Evolutionary conservation across 148 eudicot genomes (phyloP), one percentile per base, ranked within the genome.

Genomic region (Euryodendron excelsum): DNA sequence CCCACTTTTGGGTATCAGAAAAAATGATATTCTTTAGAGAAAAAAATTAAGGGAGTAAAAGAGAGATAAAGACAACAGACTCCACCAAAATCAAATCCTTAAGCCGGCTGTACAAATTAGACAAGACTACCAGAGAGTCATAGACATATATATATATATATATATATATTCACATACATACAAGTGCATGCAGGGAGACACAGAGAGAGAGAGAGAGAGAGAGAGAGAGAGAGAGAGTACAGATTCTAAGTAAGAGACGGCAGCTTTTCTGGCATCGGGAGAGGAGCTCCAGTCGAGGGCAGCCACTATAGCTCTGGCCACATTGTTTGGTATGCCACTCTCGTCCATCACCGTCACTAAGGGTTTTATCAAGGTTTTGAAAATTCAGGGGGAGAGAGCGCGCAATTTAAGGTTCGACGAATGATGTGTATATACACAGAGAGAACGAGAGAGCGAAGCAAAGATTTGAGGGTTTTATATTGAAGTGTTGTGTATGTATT

Each of bases 241-340:
- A 55, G 98, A 87, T 84, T 96, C 93, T 75, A 96, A 80, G 88
- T 74, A 93, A 23, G 89, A 72, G 81, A 90, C 87, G 0, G 99
- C 98, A 23, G 92, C 87, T 0, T 88, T 90, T 25, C 98, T 90
- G 84, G 88, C 81, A 81, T 91, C 94, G 45, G 93, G 75, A 59
- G 98, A 77, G 61, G 97, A 90, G 36, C 79, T 88, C 97, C 98
- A 93, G 77, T 92, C 94, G 28, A 93, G 89, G 55, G 94, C 99
- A 78, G 89, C 89, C 20, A 75, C 76, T 47, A 96, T 96, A 70
- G 99, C 98, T 79, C 85, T 82, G 45, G 97, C 98, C 41, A 96
- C 97, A 79, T 85, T 88, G 75, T 66, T 88, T 28, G 91, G 91
- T 36, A 80, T 79, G 55, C 59, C 84, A 81, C 78, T 37, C 15